Conservation (phyloP, 345 rosid species). For the Populus davidiana region DNA sequence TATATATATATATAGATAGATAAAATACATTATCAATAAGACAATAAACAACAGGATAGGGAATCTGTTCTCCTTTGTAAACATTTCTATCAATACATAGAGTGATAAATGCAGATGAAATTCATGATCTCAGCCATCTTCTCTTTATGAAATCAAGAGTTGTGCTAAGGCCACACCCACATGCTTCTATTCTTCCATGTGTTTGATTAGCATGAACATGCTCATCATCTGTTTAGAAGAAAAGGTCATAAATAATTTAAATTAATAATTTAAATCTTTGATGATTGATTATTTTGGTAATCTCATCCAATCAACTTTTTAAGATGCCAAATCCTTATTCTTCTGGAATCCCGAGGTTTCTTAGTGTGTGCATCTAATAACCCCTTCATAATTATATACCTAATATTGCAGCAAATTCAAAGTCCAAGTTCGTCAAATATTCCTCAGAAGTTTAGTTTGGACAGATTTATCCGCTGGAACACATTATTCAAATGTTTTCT, state of each 20-base stretch:
- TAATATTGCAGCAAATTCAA: background rate
- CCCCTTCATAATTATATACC: background rate
- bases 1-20: background rate
- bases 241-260: too few relatives aligned
- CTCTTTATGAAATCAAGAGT: background rate
- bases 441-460: background rate
- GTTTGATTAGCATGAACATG: too few relatives aligned
- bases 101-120: background rate
- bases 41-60: background rate
- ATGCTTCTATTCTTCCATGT: too few relatives aligned
- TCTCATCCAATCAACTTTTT: background rate
- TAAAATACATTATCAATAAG: background rate
- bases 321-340: slow-evolving; percentile 39
- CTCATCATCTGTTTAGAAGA: too few relatives aligned
- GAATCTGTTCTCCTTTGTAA: slow-evolving; percentile 16
- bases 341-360: slow-evolving; percentile 22
- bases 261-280: slow-evolving; percentile 4
- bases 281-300: background rate
- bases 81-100: background rate
- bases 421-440: background rate
- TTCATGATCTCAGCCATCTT: background rate
- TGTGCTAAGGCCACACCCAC: too few relatives aligned
- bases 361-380: slow-evolving; percentile 22
- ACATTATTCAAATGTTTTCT: background rate
- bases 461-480: background rate